Base-by-base conservation (phyloP, 1,284 basidiomycete genomes). In the Grifola frondosa region DNA sequence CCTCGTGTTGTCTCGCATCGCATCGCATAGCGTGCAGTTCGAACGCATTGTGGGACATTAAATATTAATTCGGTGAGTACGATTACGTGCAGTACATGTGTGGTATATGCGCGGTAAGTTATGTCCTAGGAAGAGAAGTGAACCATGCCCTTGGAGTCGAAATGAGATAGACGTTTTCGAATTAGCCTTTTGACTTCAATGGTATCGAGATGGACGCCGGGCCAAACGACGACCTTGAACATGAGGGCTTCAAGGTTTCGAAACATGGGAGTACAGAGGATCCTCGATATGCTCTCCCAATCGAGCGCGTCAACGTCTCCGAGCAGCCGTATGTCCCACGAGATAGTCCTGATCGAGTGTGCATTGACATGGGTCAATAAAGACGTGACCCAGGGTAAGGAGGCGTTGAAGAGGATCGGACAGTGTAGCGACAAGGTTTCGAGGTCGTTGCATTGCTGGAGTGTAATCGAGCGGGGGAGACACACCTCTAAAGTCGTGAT, bases 171-270 rank as follows among this genome's bases (percentile, higher is more conserved):
- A 3, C 40, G 46, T 7, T 29, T 33, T 24, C 56, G 53, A 9
- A 62, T 42, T 15, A 52, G 37, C 4, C 43, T 33, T 32, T 52
- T 42, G 25, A 58, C 50, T 41, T 59, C 58, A 13, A 35, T 40
- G 9, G 40, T 24, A 30, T 48, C 45, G 29, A 44, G 39, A 11
- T 49, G 37, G 19, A 57, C 49, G 2, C 55, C 56, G 6, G 56
- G 50, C 62, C 62, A 64, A 5, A 59, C 31, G 22, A 51, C 46
- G 25, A 62, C 45, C n/a, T 50, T 50, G 28, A 61, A 31, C 10
- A 24, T n/a, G 17, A 64, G 28, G 13, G 35, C 28, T 11, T 41
- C 42, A 20, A 64, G 39, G n/a, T 25, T 17, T 15, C 40, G 42
- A 30, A 53, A 61, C 45, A 39, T 37, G 29, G 52, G 40, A 9